A percentile compares a stretch with the other conserved stretches of the same genome.
Evolutionary conservation across 208 protist species (phyloP).

Genomic region (Phytomonas francai): DNA sequence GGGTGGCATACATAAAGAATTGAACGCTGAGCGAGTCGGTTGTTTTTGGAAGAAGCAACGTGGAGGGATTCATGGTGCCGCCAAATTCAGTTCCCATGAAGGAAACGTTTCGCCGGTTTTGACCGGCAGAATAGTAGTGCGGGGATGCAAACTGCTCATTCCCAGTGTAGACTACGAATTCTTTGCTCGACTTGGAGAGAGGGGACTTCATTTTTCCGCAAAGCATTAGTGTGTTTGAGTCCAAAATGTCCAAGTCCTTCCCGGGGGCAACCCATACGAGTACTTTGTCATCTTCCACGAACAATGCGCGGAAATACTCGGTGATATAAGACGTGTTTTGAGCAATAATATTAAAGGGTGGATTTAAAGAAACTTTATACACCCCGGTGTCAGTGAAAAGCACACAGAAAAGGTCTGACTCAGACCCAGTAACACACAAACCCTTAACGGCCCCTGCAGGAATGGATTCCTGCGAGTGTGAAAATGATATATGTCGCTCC

Average conservation of each 20-base stretch:
- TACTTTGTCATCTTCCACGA: constrained; percentile 28
- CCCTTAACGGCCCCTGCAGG: constrained; percentile 15
- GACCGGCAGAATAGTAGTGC: constrained; percentile 30
- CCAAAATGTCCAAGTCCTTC: constrained; percentile 28
- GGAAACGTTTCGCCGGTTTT: constrained; percentile 8
- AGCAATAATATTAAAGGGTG: constrained; percentile 18
- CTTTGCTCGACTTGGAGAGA: not conserved
- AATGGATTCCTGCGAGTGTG: constrained; percentile 21
- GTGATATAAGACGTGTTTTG: constrained; percentile 17
- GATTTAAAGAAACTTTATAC: constrained; percentile 16
- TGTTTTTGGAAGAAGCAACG: constrained; percentile 35
- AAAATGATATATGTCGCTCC: constrained; percentile 34
- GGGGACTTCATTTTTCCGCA: constrained; percentile 16
- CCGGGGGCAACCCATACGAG: constrained; percentile 32
- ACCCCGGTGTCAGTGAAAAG: constrained; percentile 18
- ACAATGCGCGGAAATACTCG: constrained; percentile 19
- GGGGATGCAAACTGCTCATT: constrained; percentile 40
- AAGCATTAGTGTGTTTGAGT: constrained; percentile 34
- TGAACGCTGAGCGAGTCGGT: constrained; percentile 70
- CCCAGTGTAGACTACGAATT: constrained; percentile 45
- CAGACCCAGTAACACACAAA: constrained; percentile 17
- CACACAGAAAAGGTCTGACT: constrained; percentile 2
- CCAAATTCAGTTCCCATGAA: constrained; percentile 29
- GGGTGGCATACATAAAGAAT: constrained; percentile 50
- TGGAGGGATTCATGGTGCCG: constrained; percentile 29